Conservation (phyloP, 1,284 basidiomycete genomes). For the Melampsora medusae region DNA sequence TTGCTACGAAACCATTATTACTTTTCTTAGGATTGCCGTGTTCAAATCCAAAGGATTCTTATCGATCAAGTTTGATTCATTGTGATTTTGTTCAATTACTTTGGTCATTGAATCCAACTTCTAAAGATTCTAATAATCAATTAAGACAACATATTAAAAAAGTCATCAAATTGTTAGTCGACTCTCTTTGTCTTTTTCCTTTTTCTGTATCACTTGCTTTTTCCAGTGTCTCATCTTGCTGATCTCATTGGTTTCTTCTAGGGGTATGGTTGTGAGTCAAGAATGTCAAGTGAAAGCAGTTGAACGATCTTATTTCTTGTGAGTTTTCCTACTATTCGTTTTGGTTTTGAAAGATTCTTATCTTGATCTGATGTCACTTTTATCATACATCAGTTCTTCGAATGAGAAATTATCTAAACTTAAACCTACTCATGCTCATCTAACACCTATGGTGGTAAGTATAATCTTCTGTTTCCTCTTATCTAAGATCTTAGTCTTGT, state of each 20-base stretch:
- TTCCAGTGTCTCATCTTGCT: not conserved
- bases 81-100: slow-evolving; percentile 12
- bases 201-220: not conserved
- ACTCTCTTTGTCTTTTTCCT: not conserved
- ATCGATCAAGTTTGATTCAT: slow-evolving; percentile 25
- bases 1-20: slow-evolving; percentile 14
- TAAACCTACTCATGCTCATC: not conserved
- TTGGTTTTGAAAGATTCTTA: no score
- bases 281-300: slow-evolving; percentile 23
- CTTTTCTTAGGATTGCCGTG: slow-evolving; percentile 1
- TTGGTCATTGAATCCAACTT: slow-evolving; percentile 7
- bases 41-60: slow-evolving; percentile 6
- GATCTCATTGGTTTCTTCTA: not conserved
- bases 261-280: slow-evolving; percentile 5
- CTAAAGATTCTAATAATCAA: not conserved
- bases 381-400: not conserved
- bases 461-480: not conserved
- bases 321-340: not conserved
- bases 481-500: no score
- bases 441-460: slow-evolving; percentile 17
- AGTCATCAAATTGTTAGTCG: slow-evolving; percentile 12
- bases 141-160: slow-evolving; percentile 18
- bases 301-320: slow-evolving; percentile 12
- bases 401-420: slow-evolving; percentile 15
- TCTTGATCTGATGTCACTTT: not conserved